Conservation (phyloP, 768 basidiomycete genomes). For the Mycena capillaripes region DNA sequence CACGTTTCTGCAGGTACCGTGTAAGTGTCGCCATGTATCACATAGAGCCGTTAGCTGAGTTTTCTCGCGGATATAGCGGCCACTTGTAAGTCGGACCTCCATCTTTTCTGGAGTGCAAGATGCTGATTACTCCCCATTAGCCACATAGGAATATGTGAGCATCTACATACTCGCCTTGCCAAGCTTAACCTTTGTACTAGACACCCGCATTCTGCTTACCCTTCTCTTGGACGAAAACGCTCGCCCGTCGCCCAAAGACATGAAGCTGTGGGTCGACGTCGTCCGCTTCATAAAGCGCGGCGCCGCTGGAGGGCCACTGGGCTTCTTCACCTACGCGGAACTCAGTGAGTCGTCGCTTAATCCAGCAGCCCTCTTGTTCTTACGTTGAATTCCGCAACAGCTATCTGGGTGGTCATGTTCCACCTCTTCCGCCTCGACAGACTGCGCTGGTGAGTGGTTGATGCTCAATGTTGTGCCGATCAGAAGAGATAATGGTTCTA, state of each 20-base stretch:
- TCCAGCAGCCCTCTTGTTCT: background rate
- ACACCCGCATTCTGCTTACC: conserved; percentile 63
- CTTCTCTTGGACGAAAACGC: conserved; percentile 62
- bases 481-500: no score
- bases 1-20: conserved; percentile 46
- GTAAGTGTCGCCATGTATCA: conserved; percentile 37
- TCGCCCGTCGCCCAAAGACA: conserved; percentile 60
- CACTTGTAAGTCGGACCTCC: conserved; percentile 55
- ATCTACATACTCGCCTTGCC: background rate
- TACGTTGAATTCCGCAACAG: conserved; percentile 33
- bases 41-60: background rate
- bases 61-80: conserved; percentile 42
- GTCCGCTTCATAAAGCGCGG: conserved; percentile 65
- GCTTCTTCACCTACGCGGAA: conserved; percentile 72
- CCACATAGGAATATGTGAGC: conserved; percentile 68
- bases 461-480: no score
- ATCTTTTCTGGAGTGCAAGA: background rate
- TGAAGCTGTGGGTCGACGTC: conserved; percentile 71
- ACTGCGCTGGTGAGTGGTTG: no score
- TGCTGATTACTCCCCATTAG: conserved; percentile 31
- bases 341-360: conserved; percentile 55
- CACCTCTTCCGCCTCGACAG: conserved; percentile 62
- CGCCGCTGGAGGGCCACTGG: conserved; percentile 60
- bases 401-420: conserved; percentile 60
- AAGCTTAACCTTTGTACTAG: conserved; percentile 37